These are phyloP conservation scores for Salix brachista DNA, from an alignment of 345 rosid genomes.

Conservation along the genomic window DNA sequence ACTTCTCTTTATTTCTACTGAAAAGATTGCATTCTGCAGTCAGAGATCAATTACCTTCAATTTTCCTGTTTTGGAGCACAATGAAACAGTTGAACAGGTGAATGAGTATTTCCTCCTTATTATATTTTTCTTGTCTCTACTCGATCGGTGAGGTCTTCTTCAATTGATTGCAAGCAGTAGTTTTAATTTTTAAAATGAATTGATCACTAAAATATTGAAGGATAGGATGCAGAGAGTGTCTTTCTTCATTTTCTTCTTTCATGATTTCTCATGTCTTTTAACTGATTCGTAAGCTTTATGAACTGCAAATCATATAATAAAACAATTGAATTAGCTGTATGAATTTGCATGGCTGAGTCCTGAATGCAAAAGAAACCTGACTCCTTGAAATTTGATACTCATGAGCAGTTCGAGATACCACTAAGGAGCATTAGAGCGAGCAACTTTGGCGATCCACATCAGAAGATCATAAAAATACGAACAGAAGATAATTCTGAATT, in stretches of 20 bases:
- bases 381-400: background rate
- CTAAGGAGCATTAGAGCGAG: slow-evolving; percentile 22
- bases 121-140: background rate
- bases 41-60: slow-evolving; percentile 24
- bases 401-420: slow-evolving; percentile 39
- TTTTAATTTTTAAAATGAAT: no score
- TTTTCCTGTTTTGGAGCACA: slow-evolving; percentile 19
- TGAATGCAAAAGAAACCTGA: background rate
- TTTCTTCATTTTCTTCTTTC: no score
- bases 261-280: no score
- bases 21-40: slow-evolving; percentile 37
- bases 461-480: slow-evolving; percentile 33
- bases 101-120: background rate
- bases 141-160: background rate
- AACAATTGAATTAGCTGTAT: no score
- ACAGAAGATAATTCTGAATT: slow-evolving; percentile 37
- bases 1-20: slow-evolving; percentile 40
- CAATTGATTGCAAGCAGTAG: no score
- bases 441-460: slow-evolving; percentile 24
- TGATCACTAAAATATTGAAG: background rate
- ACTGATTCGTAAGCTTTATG: no score
- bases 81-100: slow-evolving; percentile 33
- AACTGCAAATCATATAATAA: no score
- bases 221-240: no score
- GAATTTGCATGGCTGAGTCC: background rate